Conservation (phyloP, 2,329 filamentous ascomycete genomes). For the Pyrenophora tritici-repentis region DNA sequence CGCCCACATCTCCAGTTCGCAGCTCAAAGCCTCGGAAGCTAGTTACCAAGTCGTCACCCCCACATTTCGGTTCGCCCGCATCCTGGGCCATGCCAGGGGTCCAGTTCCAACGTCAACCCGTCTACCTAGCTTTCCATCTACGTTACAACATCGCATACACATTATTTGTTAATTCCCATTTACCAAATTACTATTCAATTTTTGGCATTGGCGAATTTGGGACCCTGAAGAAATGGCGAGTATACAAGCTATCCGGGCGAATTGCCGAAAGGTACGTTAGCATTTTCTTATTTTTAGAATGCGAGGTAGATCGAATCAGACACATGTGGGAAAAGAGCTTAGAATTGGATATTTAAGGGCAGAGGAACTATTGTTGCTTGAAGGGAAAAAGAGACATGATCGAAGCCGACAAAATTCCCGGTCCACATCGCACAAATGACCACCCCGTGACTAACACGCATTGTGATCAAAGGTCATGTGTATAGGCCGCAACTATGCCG, state of each 20-base stretch:
- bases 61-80: slow-evolving; percentile 4
- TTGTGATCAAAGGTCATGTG: slow-evolving; percentile 74
- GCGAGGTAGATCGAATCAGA: neutral
- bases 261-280: slow-evolving; percentile 54
- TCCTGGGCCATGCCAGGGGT: neutral
- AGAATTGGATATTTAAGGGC: too few species aligned
- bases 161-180: neutral
- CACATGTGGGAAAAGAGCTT: neutral
- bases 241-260: slow-evolving; percentile 47
- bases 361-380: too few species aligned
- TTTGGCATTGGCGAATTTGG: neutral
- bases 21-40: too few species aligned
- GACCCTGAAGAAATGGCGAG: slow-evolving; percentile 35
- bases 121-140: slow-evolving; percentile 2
- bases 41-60: neutral
- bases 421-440: too few species aligned
- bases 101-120: slow-evolving; percentile 1
- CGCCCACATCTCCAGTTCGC: too few species aligned
- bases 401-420: too few species aligned
- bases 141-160: neutral
- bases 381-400: too few species aligned
- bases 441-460: neutral
- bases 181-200: neutral
- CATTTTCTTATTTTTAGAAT: neutral
- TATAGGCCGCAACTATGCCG: slow-evolving; percentile 95